Percentiles rank a stretch among this genome's conserved stretches.
phyloP scores from a whole-genome alignment of 192 early-diverging fungal species.

The Coemansia sp. region DNA sequence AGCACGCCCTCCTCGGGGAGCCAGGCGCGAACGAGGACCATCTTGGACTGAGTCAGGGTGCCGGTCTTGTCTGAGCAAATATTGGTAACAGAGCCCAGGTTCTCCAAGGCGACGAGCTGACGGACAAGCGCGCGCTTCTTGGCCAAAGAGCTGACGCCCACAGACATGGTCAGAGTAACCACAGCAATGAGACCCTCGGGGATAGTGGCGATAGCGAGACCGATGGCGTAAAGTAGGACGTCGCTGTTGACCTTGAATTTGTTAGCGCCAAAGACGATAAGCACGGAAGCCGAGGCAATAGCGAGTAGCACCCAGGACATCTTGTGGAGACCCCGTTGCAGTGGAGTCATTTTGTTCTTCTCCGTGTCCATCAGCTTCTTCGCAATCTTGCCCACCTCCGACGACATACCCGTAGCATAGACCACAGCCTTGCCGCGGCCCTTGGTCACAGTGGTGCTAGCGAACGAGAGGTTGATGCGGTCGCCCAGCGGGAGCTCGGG shows the following conservation, averaged over 20 bases:
- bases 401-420: constrained; percentile 77
- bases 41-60: constrained; percentile 92
- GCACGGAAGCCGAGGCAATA: constrained; percentile 67
- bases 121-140: constrained; percentile 84
- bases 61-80: constrained; percentile 97
- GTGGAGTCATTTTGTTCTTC: constrained; percentile 58
- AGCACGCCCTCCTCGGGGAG: constrained; percentile 70
- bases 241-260: constrained; percentile 62
- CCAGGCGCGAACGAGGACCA: constrained; percentile 86
- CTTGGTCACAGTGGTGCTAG: constrained; percentile 83
- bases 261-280: constrained; percentile 80
- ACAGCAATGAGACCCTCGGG: constrained; percentile 94
- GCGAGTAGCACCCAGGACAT: constrained; percentile 78
- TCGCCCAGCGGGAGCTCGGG: constrained; percentile 78
- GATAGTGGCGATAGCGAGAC: constrained; percentile 89
- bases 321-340: constrained; percentile 67
- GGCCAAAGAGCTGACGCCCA: constrained; percentile 87
- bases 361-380: constrained; percentile 68
- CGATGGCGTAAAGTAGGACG: constrained; percentile 73
- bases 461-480: constrained; percentile 88
- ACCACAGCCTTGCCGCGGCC: constrained; percentile 91
- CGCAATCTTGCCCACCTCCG: constrained; percentile 92
- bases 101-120: constrained; percentile 84
- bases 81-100: constrained; percentile 86
- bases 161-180: constrained; percentile 89